Evolutionary conservation across 176 grass and related monocot genomes (phyloP).

Genomic region (Hsuehochloa calcarea): DNA sequence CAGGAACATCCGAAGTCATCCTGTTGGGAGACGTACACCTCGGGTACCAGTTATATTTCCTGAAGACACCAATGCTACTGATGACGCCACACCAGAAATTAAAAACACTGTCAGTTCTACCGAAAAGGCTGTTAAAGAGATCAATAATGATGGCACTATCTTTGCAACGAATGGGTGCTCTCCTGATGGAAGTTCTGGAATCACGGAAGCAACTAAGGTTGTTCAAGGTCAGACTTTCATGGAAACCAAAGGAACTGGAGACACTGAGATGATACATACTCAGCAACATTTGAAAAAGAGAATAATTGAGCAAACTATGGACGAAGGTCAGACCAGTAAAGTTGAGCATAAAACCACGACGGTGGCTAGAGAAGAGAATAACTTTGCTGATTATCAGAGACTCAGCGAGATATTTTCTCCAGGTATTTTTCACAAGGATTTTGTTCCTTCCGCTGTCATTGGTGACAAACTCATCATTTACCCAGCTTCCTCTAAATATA

Average conservation of each 20-base stretch:
- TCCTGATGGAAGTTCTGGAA: slow-evolving; percentile 41
- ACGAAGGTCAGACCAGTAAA: slow-evolving; percentile 6
- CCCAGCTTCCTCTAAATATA: not conserved
- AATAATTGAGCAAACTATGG: slow-evolving; percentile 31
- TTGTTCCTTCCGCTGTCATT: not conserved
- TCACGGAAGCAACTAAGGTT: slow-evolving; percentile 32
- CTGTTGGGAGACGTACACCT: slow-evolving; percentile 49
- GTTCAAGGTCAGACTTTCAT: slow-evolving; percentile 24
- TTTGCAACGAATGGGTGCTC: slow-evolving; percentile 19
- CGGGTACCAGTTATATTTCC: slow-evolving; percentile 35
- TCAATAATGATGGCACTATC: slow-evolving; percentile 2
- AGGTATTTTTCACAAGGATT: slow-evolving; percentile 30
- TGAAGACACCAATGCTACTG: slow-evolving; percentile 21
- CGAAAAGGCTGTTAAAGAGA: slow-evolving; percentile 9
- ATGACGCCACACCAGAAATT: slow-evolving; percentile 14
- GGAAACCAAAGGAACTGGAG: slow-evolving; percentile 25
- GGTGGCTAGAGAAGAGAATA: slow-evolving; percentile 28
- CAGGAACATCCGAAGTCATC: slow-evolving; percentile 7
- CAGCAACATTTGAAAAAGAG: slow-evolving; percentile 33
- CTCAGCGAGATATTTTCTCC: slow-evolving; percentile 32
- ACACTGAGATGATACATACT: slow-evolving; percentile 9
- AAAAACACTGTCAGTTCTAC: slow-evolving; percentile 18
- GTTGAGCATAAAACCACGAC: slow-evolving; percentile 24
- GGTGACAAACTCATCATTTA: not conserved
- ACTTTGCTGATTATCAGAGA: slow-evolving; percentile 13